Percentiles rank a stretch among this genome's conserved stretches.
These are phyloP conservation scores for Fraxinus quadrangulata DNA, from an alignment of 257 asterid species.

Conservation along the genomic window DNA sequence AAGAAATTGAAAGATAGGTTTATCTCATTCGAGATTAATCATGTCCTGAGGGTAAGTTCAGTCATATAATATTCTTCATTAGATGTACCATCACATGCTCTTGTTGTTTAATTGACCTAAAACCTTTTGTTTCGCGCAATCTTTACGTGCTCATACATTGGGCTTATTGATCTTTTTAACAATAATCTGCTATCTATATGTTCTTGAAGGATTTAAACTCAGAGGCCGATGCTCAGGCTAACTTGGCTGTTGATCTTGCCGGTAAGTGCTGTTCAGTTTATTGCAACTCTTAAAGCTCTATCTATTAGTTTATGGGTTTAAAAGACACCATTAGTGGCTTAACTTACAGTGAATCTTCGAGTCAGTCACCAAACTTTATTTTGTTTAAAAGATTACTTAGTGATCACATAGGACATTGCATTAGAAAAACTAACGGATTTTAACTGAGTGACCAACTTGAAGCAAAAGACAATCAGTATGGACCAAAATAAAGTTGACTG, in stretches of 20 bases:
- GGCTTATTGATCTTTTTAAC: not conserved
- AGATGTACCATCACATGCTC: not conserved
- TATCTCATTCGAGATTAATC: conserved; percentile 33
- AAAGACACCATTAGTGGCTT: not conserved
- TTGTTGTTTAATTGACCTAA: not conserved
- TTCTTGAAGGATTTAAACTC: conserved; percentile 53
- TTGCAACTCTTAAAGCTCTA: not conserved
- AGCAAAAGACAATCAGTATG: not conserved
- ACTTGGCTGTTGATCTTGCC: conserved; percentile 81
- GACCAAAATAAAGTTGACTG: not conserved
- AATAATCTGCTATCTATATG: conserved; percentile 16
- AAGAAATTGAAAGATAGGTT: conserved; percentile 40
- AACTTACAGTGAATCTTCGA: not conserved
- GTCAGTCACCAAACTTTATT: not conserved
- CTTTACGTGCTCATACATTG: not conserved
- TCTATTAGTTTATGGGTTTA: not conserved
- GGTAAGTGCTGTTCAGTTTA: conserved; percentile 42
- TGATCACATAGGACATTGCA: not conserved
- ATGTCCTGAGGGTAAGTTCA: conserved; percentile 32
- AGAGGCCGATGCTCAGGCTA: conserved; percentile 21
- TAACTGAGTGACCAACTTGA: not conserved
- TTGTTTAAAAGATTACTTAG: not conserved
- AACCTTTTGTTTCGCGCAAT: not conserved
- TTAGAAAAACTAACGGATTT: not conserved
- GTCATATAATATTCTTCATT: not conserved